Percentiles rank a stretch among this genome's conserved stretches.
These are phyloP conservation scores for Synchytrium microbalum DNA, from an alignment of 371 early-diverging fungal genomes.

Conservation along the genomic window DNA sequence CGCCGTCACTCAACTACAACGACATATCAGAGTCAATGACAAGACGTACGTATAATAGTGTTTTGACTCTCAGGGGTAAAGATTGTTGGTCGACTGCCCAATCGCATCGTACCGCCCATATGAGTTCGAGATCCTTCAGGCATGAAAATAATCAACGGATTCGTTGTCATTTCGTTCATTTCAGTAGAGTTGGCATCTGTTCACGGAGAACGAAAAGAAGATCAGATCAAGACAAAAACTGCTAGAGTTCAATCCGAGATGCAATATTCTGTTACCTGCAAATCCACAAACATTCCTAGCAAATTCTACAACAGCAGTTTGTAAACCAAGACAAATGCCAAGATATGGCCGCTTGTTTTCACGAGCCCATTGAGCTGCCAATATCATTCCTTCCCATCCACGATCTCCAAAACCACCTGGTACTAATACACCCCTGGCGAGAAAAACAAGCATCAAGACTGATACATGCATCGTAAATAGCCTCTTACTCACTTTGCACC, in stretches of 20 bases:
- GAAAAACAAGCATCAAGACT: neutral
- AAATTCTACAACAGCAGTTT: constrained; percentile 97
- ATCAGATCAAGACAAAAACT: constrained; percentile 1
- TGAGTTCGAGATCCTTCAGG: constrained; percentile 92
- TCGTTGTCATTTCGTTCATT: constrained; percentile 57
- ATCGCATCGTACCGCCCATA: constrained; percentile 95
- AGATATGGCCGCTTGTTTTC: constrained; percentile 97
- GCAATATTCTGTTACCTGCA: constrained; percentile 22
- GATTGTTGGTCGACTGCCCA: constrained; percentile 83
- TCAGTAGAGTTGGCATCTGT: constrained; percentile 81
- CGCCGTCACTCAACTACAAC: neutral
- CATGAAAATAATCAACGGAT: constrained; percentile 90
- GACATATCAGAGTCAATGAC: neutral
- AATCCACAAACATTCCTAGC: constrained; percentile 92
- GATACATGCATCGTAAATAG: too few species aligned
- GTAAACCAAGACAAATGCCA: constrained; percentile 97
- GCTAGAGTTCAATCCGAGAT: constrained; percentile 53
- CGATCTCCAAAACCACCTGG: constrained; percentile 99
- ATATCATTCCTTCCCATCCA: constrained; percentile 96
- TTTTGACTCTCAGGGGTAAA: constrained; percentile 42
- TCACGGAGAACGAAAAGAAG: neutral
- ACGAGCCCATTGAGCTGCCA: constrained; percentile 96
- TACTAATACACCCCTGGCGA: constrained; percentile 86
- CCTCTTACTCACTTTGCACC: constrained; percentile 48
- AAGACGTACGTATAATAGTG: constrained; percentile 22